phyloP scores from a whole-genome alignment of 805 yeast genomes.

The Yarrowia divulgata region DNA sequence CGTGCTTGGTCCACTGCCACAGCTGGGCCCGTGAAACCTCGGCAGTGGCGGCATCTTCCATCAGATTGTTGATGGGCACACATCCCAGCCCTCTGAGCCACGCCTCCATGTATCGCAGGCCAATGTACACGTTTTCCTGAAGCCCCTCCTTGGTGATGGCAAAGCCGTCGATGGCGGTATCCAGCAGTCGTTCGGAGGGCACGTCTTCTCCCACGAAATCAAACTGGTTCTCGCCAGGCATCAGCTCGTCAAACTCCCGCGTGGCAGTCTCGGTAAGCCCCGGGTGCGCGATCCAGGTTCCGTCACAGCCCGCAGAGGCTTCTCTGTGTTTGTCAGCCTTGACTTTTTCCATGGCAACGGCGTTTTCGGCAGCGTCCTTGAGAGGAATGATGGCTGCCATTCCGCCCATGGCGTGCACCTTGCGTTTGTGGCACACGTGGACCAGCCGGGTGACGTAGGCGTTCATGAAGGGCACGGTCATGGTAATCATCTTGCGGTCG shows the following conservation, averaged over 20 bases:
- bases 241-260: slow-evolving; percentile 69
- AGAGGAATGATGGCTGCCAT: slow-evolving; percentile 80
- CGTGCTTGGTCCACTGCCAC: slow-evolving; percentile 75
- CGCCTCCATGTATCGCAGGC: slow-evolving; percentile 71
- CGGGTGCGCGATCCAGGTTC: slow-evolving; percentile 80
- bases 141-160: slow-evolving; percentile 68
- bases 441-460: slow-evolving; percentile 70
- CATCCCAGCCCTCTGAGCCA: slow-evolving; percentile 75
- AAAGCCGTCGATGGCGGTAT: slow-evolving; percentile 64
- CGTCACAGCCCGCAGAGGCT: slow-evolving; percentile 71
- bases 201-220: slow-evolving; percentile 59
- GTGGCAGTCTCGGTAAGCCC: slow-evolving; percentile 68
- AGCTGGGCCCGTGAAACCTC: slow-evolving; percentile 73
- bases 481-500: slow-evolving; percentile 72
- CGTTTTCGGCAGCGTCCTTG: slow-evolving; percentile 64
- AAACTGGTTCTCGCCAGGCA: slow-evolving; percentile 76
- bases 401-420: slow-evolving; percentile 78
- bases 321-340: slow-evolving; percentile 70
- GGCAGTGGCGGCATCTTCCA: slow-evolving; percentile 81
- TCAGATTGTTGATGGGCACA: slow-evolving; percentile 72
- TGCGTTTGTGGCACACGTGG: slow-evolving; percentile 70
- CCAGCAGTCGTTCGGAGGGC: slow-evolving; percentile 53
- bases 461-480: slow-evolving; percentile 73
- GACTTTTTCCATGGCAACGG: slow-evolving; percentile 67
- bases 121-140: slow-evolving; percentile 65